Base-by-base conservation (phyloP, 2,329 filamentous ascomycete genomes). In the Plenodomus tracheiphilus region DNA sequence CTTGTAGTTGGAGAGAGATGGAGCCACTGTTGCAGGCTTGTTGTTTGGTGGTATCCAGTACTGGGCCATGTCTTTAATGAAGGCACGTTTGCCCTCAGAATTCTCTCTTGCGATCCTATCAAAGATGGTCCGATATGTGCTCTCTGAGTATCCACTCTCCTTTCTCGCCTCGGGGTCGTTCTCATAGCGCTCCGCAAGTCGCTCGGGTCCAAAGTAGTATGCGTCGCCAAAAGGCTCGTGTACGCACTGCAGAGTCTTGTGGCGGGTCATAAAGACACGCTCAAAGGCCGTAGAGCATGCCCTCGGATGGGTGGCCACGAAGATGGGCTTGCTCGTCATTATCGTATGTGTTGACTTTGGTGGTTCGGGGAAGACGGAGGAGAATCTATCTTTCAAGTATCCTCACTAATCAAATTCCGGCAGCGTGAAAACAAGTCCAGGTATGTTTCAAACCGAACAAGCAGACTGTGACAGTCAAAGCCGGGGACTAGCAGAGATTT, bases 221-320 rank as follows among this genome's bases (percentile, higher is more conserved):
- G 92, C 89, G 75, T 97, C 94, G 45, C 93, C 93, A 74, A 97
- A 97, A 4, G 94, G 94, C 77, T 99, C 94, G 73, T 97, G 94
- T 62, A 94, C 81, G 70, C 90, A 96, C 64, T 87, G 81, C 51
- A 97, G 82, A 45, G 81, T 85, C 67, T 96, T 87, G 62, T 84
- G 83, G 61, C 91, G 88, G 63, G 92, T 96, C 93, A 97, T 97
- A 74, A 99, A 97, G 58, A 97, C 92, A 74, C 93, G 82, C 79
- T 99, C 94, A 77, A 97, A 99, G 22, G 94, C 94, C 41, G 94
- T 97, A 48, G 92, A 97, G 79, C 92, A 97, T 58, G 93, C 91
- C 74, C 94, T 83, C 30, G 94, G 94, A 75, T 97, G 93, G 64
- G 94, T 97, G 49, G 87, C 91, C 66, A 94, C 86, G 72, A 97